Conservation (phyloP, 192 early-diverging fungal species). For the Spizellomyces punctatus region DNA sequence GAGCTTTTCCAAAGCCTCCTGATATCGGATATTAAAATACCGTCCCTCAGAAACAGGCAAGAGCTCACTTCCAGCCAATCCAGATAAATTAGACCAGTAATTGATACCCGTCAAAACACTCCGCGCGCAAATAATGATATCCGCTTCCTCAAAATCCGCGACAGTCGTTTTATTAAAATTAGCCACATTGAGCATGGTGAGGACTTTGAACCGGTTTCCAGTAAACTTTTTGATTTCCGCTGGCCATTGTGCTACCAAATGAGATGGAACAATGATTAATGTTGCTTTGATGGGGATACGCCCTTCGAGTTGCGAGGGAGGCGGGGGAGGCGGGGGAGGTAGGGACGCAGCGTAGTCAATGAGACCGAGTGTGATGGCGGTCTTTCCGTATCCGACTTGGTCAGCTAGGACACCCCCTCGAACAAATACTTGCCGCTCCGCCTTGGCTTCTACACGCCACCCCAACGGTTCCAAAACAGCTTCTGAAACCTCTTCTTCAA, state of each 20-base stretch:
- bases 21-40: conserved; percentile 38
- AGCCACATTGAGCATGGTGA: conserved; percentile 35
- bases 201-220: conserved; percentile 25
- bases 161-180: conserved; percentile 43
- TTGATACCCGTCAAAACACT: conserved; percentile 31
- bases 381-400: conserved; percentile 55
- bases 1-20: conserved; percentile 30
- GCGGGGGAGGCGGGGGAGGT: neutral
- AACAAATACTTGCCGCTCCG: conserved; percentile 32
- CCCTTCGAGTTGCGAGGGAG: conserved; percentile 4
- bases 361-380: conserved; percentile 49
- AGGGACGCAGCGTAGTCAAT: conserved; percentile 29
- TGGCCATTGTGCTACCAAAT: conserved; percentile 50
- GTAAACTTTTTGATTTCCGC: conserved; percentile 50
- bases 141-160: conserved; percentile 40
- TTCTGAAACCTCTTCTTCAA: conserved; percentile 50
- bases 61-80: conserved; percentile 30
- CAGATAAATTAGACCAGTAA: conserved; percentile 43
- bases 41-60: conserved; percentile 39
- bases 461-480: conserved; percentile 38
- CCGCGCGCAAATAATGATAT: conserved; percentile 42
- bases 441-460: conserved; percentile 45
- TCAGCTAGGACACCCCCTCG: conserved; percentile 53
- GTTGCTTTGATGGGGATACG: conserved; percentile 46
- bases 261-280: conserved; percentile 45